Percentiles rank a stretch among this genome's conserved stretches.
phyloP scores from a whole-genome alignment of 441 rosid species.

The Capsella rubella region DNA sequence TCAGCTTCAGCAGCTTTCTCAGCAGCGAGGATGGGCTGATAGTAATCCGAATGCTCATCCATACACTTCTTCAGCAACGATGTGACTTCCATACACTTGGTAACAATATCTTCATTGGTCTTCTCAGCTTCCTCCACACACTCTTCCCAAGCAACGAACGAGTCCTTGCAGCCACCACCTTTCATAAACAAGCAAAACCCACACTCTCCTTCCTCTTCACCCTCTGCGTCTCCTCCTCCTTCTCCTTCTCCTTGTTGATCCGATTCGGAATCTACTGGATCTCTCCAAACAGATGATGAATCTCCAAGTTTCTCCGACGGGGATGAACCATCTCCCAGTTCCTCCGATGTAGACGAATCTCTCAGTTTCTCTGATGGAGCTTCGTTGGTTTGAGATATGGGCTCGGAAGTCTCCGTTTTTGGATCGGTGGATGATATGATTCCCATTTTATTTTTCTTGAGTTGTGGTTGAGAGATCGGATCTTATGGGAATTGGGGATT shows the following conservation, averaged over 20 bases:
- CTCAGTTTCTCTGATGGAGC: slow-evolving; percentile 25
- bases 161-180: slow-evolving; percentile 85
- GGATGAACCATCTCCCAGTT: slow-evolving; percentile 10
- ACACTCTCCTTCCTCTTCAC: slow-evolving; percentile 81
- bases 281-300: slow-evolving; percentile 30
- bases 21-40: slow-evolving; percentile 76
- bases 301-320: slow-evolving; percentile 32
- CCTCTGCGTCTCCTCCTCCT: slow-evolving; percentile 46
- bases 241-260: slow-evolving; percentile 25
- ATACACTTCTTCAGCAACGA: slow-evolving; percentile 71
- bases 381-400: slow-evolving; percentile 44
- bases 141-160: slow-evolving; percentile 74
- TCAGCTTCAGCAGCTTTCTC: slow-evolving; percentile 78
- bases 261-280: slow-evolving; percentile 33
- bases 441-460: slow-evolving; percentile 4
- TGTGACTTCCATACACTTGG: slow-evolving; percentile 76
- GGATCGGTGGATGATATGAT: slow-evolving; percentile 49
- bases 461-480: slow-evolving; percentile 22
- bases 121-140: slow-evolving; percentile 75
- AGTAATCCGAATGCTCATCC: slow-evolving; percentile 82
- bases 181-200: slow-evolving; percentile 95
- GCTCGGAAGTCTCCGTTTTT: slow-evolving; percentile 29
- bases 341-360: slow-evolving; percentile 29
- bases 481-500: slow-evolving; percentile 10
- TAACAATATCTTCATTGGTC: slow-evolving; percentile 65